Evolutionary conservation across 1,284 basidiomycete genomes (phyloP).

Genomic region (Somion occarium): DNA sequence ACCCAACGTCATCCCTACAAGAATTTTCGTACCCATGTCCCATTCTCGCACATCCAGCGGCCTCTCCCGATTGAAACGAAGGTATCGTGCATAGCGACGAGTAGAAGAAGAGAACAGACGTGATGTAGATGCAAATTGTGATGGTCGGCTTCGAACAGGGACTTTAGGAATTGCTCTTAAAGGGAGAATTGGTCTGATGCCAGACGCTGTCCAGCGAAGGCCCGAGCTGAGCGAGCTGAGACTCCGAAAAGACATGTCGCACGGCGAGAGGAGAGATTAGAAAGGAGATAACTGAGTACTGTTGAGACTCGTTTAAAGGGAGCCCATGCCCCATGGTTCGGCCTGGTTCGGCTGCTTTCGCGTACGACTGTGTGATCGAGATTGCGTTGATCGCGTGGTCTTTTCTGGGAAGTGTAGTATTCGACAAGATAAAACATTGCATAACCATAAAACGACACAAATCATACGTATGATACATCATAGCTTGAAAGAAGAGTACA

Average conservation of each 20-base stretch:
- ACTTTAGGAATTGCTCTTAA: too few relatives aligned
- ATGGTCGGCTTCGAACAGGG: too few relatives aligned
- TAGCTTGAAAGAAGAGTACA: not conserved
- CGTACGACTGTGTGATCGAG: not conserved
- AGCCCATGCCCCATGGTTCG: too few relatives aligned
- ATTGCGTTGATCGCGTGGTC: not conserved
- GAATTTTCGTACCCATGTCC: slow-evolving; percentile 16
- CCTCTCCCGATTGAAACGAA: slow-evolving; percentile 12
- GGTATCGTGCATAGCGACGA: slow-evolving; percentile 24
- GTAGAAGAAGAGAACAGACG: not conserved
- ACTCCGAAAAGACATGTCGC: too few relatives aligned
- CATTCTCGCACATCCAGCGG: slow-evolving; percentile 19
- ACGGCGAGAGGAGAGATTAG: too few relatives aligned
- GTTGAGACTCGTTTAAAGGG: too few relatives aligned
- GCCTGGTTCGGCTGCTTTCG: not conserved
- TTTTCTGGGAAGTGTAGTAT: not conserved
- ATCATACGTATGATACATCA: not conserved
- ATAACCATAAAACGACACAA: not conserved
- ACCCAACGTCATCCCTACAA: slow-evolving; percentile 27
- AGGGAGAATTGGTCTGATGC: too few relatives aligned
- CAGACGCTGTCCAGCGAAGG: too few relatives aligned
- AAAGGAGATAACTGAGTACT: too few relatives aligned
- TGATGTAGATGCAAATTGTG: not conserved
- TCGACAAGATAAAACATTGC: not conserved
- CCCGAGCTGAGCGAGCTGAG: too few relatives aligned